These are phyloP conservation scores for Pichia cephalocereana DNA, from an alignment of 805 yeast species.

Conservation along the genomic window DNA sequence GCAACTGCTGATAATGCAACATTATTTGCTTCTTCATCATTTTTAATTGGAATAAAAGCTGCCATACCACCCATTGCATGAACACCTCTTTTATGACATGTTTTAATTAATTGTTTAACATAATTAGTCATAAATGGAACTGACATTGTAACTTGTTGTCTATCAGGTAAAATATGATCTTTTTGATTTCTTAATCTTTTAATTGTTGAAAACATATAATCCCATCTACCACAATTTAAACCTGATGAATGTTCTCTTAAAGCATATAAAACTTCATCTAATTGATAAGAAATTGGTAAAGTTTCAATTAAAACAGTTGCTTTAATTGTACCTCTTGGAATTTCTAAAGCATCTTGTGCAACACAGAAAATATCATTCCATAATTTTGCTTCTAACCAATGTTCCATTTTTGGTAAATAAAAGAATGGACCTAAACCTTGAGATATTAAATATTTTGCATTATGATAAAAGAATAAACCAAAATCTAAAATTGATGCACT, in stretches of 20 bases:
- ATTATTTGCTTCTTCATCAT: constrained; percentile 53
- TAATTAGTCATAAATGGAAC: constrained; percentile 77
- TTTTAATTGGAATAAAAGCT: constrained; percentile 75
- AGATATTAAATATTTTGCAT: constrained; percentile 51
- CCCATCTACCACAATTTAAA: constrained; percentile 86
- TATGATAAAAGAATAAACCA: constrained; percentile 69
- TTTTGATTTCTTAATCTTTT: constrained; percentile 64
- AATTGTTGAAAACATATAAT: constrained; percentile 73
- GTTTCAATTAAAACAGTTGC: constrained; percentile 81
- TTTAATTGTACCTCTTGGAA: constrained; percentile 69
- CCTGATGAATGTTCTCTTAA: constrained; percentile 72
- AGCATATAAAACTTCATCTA: constrained; percentile 76
- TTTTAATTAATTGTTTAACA: constrained; percentile 62
- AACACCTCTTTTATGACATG: constrained; percentile 70
- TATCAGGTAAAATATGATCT: constrained; percentile 64
- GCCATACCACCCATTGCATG: constrained; percentile 93
- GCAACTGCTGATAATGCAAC: constrained; percentile 65
- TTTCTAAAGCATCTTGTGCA: constrained; percentile 60
- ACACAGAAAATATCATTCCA: constrained; percentile 78
- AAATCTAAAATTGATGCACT: constrained; percentile 74
- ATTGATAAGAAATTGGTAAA: constrained; percentile 77
- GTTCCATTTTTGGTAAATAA: constrained; percentile 81
- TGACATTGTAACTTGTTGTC: constrained; percentile 71
- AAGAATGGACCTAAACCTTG: constrained; percentile 75
- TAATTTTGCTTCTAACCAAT: constrained; percentile 69